Evolutionary conservation across 1,139 yeast genomes (phyloP), one percentile per base, ranked within the genome.

Genomic region (Candida smagusa): DNA sequence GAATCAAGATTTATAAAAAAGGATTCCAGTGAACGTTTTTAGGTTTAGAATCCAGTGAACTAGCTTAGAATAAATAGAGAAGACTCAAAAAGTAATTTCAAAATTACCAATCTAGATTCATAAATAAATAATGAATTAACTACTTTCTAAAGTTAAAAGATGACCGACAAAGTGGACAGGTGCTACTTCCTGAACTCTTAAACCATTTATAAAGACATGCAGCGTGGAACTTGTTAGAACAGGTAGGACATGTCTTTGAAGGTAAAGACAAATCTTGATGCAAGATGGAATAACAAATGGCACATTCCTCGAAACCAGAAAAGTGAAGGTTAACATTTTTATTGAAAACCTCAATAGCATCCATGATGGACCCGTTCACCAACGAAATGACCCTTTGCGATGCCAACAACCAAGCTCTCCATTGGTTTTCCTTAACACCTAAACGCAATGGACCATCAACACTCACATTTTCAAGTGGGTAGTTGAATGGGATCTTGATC

Each of bases 171-270:
- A 92, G 69, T 30, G 99, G 98, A 68, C 99, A 92, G 2, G 95
- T 84, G 48, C 88, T 84, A 40, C 86, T 77, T 32, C 94, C 94
- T 12, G 96, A 87, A 50, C 95, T 88, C 68, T 88, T 87, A 64
- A 92, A 92, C 99, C 99, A 92, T 59, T 90, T 86, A 70, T 88
- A 90, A 40, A 92, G 71, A 71, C 99, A 92, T 8, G 94, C 96
- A n/a, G 96, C 84, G 59, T 92, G 99, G 71, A 90, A 92, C 60
- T 84, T 87, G 67, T 94, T 90, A 53, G 80, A 80, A 71, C 99
- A 92, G 0, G 96, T 89, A 9, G 84, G 72, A 63, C 99, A 92
- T 5, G 75, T 76, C 63, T 89, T 90, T 27, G 88, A 79, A 4
- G 99, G 98, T 43, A 92, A 72, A 3, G 96, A 84, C 53, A 86